Base-by-base conservation (phyloP, 2,329 filamentous ascomycete species). In the Bertia moriformis region DNA sequence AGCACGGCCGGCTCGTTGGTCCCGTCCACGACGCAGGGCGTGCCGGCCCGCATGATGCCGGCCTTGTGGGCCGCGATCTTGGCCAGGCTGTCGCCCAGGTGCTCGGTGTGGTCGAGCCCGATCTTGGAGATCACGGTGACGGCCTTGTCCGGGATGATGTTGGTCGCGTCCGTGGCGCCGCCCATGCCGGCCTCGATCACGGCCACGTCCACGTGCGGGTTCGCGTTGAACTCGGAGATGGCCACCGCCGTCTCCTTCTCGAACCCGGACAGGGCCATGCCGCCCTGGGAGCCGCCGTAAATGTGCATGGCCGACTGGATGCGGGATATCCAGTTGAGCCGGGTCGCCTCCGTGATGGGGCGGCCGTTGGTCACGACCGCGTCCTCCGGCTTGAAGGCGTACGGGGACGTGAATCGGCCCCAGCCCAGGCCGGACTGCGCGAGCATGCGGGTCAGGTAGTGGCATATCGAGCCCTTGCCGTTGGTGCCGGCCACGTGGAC, bases 401-500 rank as follows among this genome's bases (percentile, higher is more conserved):
- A 77, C 2, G 79, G 79, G 18, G 76, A 81, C 20, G 73, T 83
- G 59, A 79, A 80, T 20, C 83, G 66, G 12, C 78, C 79, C 29
- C 72, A 3, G 14, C 17, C 2, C 32, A 10, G 17, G 14, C 17
- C 17, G 14, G 17, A 10, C 32, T 10, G 10, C 32, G 32, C 14
- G 17, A 36, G 10, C 10, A 36, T 14, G 39, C 44, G 51, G 46
- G 18, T 48, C 41, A 40, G 19, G 48, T 45, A 15, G 46, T 12
- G 51, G 50, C 78, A 84, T 1, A 78, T 82, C 49, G 71, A 79
- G 19, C 80, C 81, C 56, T 85, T 86, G 4, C 81, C 81, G 54
- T 85, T 85, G n/a, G 79, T 85, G 4, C 81, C 81, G 18, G 79
- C 72, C 18, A 86, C 69, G 55, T 84, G 79, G 29, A 86, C 53